phyloP scores from a whole-genome alignment of 139 green algal genomes.

The Volvox africanus region DNA sequence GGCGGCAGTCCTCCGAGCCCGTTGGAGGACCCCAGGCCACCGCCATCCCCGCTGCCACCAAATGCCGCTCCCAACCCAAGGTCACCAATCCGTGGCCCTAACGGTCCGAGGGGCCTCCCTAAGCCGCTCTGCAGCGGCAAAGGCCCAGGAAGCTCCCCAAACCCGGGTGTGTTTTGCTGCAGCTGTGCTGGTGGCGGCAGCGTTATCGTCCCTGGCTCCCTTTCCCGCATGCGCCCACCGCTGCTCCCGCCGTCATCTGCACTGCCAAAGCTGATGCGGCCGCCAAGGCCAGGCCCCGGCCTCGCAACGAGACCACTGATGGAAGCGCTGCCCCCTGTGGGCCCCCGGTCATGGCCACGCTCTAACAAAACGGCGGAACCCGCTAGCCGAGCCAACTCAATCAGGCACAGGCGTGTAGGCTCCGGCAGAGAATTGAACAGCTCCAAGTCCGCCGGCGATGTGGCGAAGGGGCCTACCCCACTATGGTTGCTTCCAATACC shows the following conservation, averaged over 20 bases:
- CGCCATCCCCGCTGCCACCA: not conserved
- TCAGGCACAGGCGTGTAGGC: slow-evolving; percentile 19
- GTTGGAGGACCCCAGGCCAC: not conserved
- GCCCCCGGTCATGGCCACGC: not conserved
- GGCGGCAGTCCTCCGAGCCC: not conserved
- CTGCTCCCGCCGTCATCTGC: not conserved
- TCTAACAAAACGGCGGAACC: not conserved
- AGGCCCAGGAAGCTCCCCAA: not conserved
- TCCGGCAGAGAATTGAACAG: slow-evolving; percentile 38
- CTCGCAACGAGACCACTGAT: not conserved
- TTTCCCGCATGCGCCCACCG: not conserved
- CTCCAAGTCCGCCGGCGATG: not conserved
- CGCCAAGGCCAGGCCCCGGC: too few species aligned
- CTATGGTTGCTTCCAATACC: not conserved
- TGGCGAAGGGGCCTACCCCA: not conserved
- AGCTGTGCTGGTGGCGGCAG: not conserved
- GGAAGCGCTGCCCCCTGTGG: not conserved
- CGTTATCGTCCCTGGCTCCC: not conserved
- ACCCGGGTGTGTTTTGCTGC: not conserved
- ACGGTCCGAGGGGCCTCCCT: not conserved
- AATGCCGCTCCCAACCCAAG: not conserved
- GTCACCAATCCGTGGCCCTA: not conserved
- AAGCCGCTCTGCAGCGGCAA: not conserved
- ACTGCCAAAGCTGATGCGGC: not conserved
- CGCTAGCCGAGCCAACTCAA: slow-evolving; percentile 37